Conservation (phyloP, 2,329 filamentous ascomycete species). For the Parastagonospora nodorum region DNA sequence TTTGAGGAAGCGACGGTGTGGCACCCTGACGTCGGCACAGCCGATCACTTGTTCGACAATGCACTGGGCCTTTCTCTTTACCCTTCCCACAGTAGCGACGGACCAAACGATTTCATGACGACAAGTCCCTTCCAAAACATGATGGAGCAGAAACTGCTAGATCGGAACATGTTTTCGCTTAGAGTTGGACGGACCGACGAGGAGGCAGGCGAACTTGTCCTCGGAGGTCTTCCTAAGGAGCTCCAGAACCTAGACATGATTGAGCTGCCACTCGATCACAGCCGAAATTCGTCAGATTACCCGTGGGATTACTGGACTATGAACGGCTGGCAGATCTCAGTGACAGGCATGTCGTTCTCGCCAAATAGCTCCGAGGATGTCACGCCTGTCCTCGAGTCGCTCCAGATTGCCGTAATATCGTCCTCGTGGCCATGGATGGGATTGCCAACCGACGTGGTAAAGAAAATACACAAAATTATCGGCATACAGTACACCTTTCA, state of each 20-base stretch:
- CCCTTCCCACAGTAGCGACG: not conserved
- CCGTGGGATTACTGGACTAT: constrained; percentile 4
- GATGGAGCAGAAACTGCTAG: constrained; percentile 7
- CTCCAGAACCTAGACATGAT: constrained; percentile 2
- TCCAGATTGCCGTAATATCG: constrained; percentile 1
- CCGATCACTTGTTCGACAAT: constrained; percentile 10
- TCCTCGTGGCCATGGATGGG: constrained; percentile 3
- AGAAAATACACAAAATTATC: not conserved
- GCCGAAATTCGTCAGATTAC: constrained; percentile 2
- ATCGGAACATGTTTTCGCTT: constrained; percentile 9
- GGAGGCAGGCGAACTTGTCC: constrained; percentile 10
- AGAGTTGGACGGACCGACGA: constrained; percentile 3
- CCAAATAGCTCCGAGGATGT: not conserved
- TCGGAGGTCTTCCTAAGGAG: constrained; percentile 8
- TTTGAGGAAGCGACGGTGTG: constrained; percentile 9
- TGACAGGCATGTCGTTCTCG: constrained; percentile 5
- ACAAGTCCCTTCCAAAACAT: constrained; percentile 12
- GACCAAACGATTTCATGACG: not conserved
- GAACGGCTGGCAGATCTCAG: constrained; percentile 10
- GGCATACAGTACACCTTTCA: not conserved
- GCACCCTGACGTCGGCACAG: constrained; percentile 1
- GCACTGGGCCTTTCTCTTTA: constrained; percentile 10
- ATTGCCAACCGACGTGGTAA: not conserved
- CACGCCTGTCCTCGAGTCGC: not conserved
- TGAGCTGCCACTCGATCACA: constrained; percentile 11